These are phyloP conservation scores for Suillus occidentalis DNA, from an alignment of 768 basidiomycete genomes.

Conservation along the genomic window DNA sequence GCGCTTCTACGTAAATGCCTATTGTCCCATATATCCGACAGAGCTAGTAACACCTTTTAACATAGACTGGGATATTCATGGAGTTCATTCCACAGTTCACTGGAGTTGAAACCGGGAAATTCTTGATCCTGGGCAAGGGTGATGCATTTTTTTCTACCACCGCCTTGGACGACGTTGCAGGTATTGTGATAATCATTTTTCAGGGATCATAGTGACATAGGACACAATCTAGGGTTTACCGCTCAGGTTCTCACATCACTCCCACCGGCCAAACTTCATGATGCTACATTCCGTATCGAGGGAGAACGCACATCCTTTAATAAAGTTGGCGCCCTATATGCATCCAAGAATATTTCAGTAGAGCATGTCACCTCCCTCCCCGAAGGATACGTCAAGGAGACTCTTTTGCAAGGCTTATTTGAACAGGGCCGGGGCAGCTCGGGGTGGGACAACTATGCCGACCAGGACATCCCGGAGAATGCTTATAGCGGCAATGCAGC, in stretches of 20 bases:
- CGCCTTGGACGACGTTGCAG: slow-evolving; percentile 34
- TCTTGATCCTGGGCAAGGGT: slow-evolving; percentile 34
- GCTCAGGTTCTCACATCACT: slow-evolving; percentile 35
- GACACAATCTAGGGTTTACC: slow-evolving; percentile 29
- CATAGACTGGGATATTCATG: slow-evolving; percentile 35
- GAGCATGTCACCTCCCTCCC: slow-evolving; percentile 27
- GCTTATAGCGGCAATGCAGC: slow-evolving; percentile 31
- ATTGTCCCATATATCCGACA: not conserved
- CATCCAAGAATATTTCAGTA: slow-evolving; percentile 18
- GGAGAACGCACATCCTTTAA: slow-evolving; percentile 33
- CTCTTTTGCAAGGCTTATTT: slow-evolving; percentile 29
- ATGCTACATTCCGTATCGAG: slow-evolving; percentile 36
- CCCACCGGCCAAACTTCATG: slow-evolving; percentile 23
- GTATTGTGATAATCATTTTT: slow-evolving; percentile 19
- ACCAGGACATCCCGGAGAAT: slow-evolving; percentile 30
- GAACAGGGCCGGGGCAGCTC: slow-evolving; percentile 32
- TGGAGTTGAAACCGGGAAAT: slow-evolving; percentile 28
- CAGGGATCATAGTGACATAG: slow-evolving; percentile 6
- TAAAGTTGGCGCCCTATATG: slow-evolving; percentile 30
- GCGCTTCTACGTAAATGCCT: slow-evolving; percentile 33
- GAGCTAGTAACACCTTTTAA: slow-evolving; percentile 5
- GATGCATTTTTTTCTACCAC: slow-evolving; percentile 32
- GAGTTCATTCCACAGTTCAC: slow-evolving; percentile 32
- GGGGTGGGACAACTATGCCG: slow-evolving; percentile 33
- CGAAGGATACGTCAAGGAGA: slow-evolving; percentile 29